Evolutionary conservation across 75 land plant species (phyloP), one percentile per base, ranked within the genome.

Genomic region (Pinus taeda): DNA sequence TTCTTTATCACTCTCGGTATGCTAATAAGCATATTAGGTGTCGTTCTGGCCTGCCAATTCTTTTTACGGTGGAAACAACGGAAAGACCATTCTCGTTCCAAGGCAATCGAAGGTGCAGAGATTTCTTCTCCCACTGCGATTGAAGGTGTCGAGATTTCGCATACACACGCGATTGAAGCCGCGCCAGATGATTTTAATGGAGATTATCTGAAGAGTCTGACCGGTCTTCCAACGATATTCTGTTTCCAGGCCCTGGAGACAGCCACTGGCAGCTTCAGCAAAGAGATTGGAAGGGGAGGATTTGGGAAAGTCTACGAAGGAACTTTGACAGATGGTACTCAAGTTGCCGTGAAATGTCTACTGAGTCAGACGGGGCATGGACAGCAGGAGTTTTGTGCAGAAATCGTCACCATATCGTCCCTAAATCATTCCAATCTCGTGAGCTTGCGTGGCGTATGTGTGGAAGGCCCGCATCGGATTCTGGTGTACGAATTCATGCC

Each of bases 161-260:
- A 1, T 4, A 37, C 39, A 4, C 6, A 3, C 1, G 39, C 39
- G 39, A 37, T 37, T 37, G 39, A 37, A 37, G 5, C 39, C 3
- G 39, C 39, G 39, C 1, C 39, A 3, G 39, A 37, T 37, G 74
- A 73, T 15, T 45, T 56, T 12, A 56, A 73, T n/a, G 45, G 56
- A 33, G 74, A 71, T 14, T 79, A 73, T 59, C 26, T 79, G 76
- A 74, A 79, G 20, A 73, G 66, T 3, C 62, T 79, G 22, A 39
- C 81, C 8, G 74, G 76, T 14, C 81, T 79, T 37, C 81, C 81
- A 26, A 74, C 81, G 4, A 75, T 75, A 5, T 79, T 79, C 33
- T 39, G 67, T n/a, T 79, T 73, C 76, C 57, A 74, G 53, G 74
- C 57, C 30, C 62, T 79, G 8, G 76, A 79, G n/a, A 73, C 24